Evolutionary conservation across 371 early-diverging fungal genomes (phyloP).

Genomic region (Mucor saturninus): DNA sequence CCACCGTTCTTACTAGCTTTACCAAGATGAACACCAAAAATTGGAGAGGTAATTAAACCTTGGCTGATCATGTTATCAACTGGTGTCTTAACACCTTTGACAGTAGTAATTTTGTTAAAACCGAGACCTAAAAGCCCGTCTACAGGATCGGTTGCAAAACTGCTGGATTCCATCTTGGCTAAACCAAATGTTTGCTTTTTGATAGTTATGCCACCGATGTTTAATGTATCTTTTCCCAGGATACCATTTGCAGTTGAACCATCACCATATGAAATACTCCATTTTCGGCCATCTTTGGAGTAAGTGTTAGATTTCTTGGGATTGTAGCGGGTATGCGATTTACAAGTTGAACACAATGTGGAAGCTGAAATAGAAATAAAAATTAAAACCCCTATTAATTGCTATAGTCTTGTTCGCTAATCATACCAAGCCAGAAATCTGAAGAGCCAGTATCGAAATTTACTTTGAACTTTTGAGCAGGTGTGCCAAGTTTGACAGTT

Average conservation of each 20-base stretch:
- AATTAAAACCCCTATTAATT: not conserved
- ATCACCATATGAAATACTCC: conserved; percentile 58
- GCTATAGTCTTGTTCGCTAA: not conserved
- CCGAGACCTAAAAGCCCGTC: conserved; percentile 50
- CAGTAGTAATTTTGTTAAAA: conserved; percentile 52
- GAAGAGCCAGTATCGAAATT: conserved; percentile 80
- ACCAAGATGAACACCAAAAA: conserved; percentile 43
- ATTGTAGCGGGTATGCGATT: conserved; percentile 47
- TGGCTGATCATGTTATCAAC: conserved; percentile 52
- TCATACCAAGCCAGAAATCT: conserved; percentile 64
- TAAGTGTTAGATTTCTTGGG: conserved; percentile 52
- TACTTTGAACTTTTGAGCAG: conserved; percentile 66
- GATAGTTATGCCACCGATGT: conserved; percentile 34
- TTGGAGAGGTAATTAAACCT: conserved; percentile 39
- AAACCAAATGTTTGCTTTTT: conserved; percentile 33
- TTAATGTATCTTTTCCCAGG: conserved; percentile 32
- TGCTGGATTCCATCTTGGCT: conserved; percentile 23
- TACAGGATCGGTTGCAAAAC: conserved; percentile 20
- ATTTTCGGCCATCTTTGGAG: conserved; percentile 41
- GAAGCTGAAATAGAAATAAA: conserved; percentile 21
- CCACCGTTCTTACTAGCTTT: conserved; percentile 41
- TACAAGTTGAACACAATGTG: conserved; percentile 42
- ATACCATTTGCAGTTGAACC: conserved; percentile 48
- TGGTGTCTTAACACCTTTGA: conserved; percentile 36
- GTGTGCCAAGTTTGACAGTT: conserved; percentile 66